Evolutionary conservation across 2,329 filamentous ascomycete genomes (phyloP), one percentile per base, ranked within the genome.

Genomic region (Penicillium sp.): DNA sequence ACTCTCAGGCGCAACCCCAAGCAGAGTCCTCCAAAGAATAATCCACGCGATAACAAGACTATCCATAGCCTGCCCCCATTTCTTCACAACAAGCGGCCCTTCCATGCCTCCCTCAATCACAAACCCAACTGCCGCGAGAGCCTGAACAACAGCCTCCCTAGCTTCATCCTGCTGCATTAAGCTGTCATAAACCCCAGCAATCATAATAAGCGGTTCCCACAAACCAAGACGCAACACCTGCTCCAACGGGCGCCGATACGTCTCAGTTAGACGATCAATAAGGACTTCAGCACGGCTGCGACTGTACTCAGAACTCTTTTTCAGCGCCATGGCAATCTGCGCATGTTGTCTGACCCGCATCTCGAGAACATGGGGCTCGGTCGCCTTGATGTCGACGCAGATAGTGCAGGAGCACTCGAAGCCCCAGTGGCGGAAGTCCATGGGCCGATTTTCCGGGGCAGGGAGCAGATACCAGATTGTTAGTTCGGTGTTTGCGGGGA

Each of bases 401-500:
- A 68, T 60, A 2, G 15, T 7, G 38, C 60, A 68, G 29, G 42
- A 44, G 32, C 63, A 68, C 15, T 60, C 53, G 42, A 68, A 67
- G 1, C 58, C 56, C 67, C 66, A 69, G 37, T 61, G 52, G 13
- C 47, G 2, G 23, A 59, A 27, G 6, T 60, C 21, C 1, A 21
- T 44, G 13, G 38, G 35, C 15, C 38, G 18, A 47, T 32, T 1
- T 37, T 32, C 13, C 44, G 35, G n/a, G 9, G 41, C 12, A 1
- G 70, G 64, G 2, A 45, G 9, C 1, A 55, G 52, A 55, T 82
- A 82, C 39, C 59, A 60, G 50, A 78, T 75, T 3, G 61, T 59
- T 5, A 85, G 58, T 62, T 85, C 81, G 0, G 79, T 75, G 32
- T 69, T 69, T 0, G 74, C 59, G 0, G 69, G 59, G 1, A 85